Evolutionary conservation across 2,329 filamentous ascomycete species (phyloP).

Genomic region (Tricladium varicosporioides): DNA sequence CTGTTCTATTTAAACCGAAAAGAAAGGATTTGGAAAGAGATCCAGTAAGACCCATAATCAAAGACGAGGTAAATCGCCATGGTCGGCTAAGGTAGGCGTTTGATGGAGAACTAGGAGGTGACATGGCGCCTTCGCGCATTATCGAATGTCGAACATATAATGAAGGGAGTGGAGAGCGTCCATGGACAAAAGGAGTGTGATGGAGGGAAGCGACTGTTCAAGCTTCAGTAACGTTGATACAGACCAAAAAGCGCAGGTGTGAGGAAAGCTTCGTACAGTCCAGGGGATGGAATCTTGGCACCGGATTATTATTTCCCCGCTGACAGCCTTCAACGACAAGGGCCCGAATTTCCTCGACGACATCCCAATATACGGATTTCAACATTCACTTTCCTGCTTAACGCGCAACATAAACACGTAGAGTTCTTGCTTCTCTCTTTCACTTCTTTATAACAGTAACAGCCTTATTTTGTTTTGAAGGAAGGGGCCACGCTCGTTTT

Average conservation of each 20-base stretch:
- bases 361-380: background rate
- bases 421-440: no score
- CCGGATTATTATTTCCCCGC: conserved; percentile 4
- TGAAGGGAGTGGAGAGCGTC: conserved; percentile 6
- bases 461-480: no score
- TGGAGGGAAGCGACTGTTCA: background rate
- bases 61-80: conserved; percentile 72
- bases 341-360: background rate
- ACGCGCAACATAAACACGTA: no score
- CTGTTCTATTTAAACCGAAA: conserved; percentile 68
- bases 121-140: conserved; percentile 17
- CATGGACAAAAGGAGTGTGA: conserved; percentile 14
- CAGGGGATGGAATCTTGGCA: background rate
- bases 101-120: conserved; percentile 10
- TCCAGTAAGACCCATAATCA: conserved; percentile 72
- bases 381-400: no score
- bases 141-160: conserved; percentile 18
- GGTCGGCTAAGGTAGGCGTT: conserved; percentile 41
- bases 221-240: background rate
- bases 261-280: no score
- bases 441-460: no score
- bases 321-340: background rate
- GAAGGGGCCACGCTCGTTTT: no score
- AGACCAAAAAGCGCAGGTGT: background rate
- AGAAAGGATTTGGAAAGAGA: conserved; percentile 72